A percentile compares a stretch with the other conserved stretches of the same genome.
Evolutionary conservation across 2,329 filamentous ascomycete genomes (phyloP).

Genomic region (Trichoderma polysporum): DNA sequence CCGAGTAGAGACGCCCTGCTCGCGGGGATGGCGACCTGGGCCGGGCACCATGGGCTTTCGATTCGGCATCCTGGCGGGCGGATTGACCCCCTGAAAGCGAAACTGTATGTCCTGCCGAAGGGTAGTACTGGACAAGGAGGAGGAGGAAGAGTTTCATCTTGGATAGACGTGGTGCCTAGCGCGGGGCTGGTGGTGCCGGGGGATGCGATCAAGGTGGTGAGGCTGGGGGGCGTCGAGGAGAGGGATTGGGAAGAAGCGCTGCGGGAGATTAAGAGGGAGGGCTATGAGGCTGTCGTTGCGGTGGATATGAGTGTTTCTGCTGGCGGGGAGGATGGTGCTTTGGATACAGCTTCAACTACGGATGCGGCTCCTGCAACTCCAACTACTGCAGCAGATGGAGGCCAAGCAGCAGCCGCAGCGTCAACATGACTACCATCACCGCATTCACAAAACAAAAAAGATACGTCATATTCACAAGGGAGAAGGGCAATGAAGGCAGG

Average conservation of each 20-base stretch:
- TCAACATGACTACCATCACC: not conserved
- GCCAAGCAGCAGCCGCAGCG: not conserved
- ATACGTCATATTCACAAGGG: not conserved
- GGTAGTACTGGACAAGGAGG: not conserved
- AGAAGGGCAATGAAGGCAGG: not conserved
- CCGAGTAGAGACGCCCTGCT: constrained; percentile 2
- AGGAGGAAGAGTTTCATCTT: not conserved
- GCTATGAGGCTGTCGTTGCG: constrained; percentile 27
- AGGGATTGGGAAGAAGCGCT: constrained; percentile 29
- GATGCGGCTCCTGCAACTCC: not conserved
- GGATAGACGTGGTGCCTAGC: not conserved
- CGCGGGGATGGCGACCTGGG: not conserved
- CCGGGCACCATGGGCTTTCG: not conserved
- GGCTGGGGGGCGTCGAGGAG: constrained; percentile 30
- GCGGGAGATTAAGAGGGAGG: constrained; percentile 19
- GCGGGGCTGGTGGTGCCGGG: constrained; percentile 19
- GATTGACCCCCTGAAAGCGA: not conserved
- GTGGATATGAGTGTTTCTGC: constrained; percentile 26
- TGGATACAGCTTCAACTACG: not conserved
- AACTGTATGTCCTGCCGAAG: constrained; percentile 1
- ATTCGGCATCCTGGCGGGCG: not conserved
- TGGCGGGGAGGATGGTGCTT: not conserved
- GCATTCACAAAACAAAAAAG: not conserved
- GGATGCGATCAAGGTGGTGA: constrained; percentile 33
- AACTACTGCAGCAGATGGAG: not conserved